These are phyloP conservation scores for Boletus subparvulus DNA, from an alignment of 768 basidiomycete species.

Conservation along the genomic window DNA sequence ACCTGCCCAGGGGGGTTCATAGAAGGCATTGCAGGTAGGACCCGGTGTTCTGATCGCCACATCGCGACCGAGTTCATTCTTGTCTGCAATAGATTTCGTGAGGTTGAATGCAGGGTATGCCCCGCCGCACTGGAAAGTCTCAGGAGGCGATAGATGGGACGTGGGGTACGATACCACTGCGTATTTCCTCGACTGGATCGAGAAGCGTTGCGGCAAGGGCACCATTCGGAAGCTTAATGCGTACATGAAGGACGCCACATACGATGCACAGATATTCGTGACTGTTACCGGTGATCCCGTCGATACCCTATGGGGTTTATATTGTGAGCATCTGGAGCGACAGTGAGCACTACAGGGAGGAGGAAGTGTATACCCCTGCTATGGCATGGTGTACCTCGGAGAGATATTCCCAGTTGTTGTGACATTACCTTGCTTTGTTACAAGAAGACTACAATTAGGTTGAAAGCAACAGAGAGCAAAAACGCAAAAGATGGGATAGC, in stretches of 20 bases:
- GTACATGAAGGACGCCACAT: constrained; percentile 47
- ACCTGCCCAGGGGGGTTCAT: constrained; percentile 69
- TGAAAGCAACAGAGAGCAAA: constrained; percentile 15
- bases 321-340: constrained; percentile 42
- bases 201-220: constrained; percentile 51
- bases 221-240: constrained; percentile 60
- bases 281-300: constrained; percentile 52
- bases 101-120: constrained; percentile 55
- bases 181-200: constrained; percentile 71
- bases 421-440: constrained; percentile 7
- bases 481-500: not conserved
- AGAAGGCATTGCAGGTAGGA: constrained; percentile 75
- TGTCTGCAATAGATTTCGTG: constrained; percentile 58
- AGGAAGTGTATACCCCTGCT: not conserved
- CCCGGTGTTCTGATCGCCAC: not conserved
- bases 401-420: constrained; percentile 9
- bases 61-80: not conserved
- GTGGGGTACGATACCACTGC: constrained; percentile 73
- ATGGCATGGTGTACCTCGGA: not conserved
- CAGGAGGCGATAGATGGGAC: constrained; percentile 59
- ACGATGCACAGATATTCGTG: constrained; percentile 53
- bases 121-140: constrained; percentile 70
- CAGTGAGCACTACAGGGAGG: not conserved
- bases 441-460: constrained; percentile 21
- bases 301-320: constrained; percentile 56